Evolutionary conservation across 1,284 basidiomycete species (phyloP).

Genomic region (Microbotryomycetes sp.): DNA sequence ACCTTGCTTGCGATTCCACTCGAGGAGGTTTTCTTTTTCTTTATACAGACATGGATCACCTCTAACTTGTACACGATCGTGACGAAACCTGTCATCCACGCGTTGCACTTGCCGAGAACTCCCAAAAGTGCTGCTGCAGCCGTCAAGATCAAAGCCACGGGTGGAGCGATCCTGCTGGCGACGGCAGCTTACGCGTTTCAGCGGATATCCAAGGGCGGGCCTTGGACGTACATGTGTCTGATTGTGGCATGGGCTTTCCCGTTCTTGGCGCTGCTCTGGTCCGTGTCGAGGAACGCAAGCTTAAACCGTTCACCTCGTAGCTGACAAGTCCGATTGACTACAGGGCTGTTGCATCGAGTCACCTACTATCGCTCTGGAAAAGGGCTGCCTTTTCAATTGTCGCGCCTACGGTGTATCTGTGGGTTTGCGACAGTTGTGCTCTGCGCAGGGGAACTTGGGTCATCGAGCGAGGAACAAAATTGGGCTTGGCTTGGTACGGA

Average conservation of each 20-base stretch:
- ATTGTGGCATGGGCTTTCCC: constrained; percentile 38
- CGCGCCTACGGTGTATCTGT: constrained; percentile 37
- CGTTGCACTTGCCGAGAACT: constrained; percentile 20
- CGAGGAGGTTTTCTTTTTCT: constrained; percentile 41
- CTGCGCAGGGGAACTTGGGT: constrained; percentile 38
- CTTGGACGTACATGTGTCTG: constrained; percentile 34
- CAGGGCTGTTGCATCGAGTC: constrained; percentile 30
- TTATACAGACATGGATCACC: constrained; percentile 41
- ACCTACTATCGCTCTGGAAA: constrained; percentile 22
- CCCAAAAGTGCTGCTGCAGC: constrained; percentile 1
- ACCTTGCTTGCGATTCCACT: constrained; percentile 36
- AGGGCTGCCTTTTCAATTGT: constrained; percentile 26
- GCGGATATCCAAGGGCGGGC: constrained; percentile 22
- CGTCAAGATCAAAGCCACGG: not conserved
- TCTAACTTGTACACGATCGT: constrained; percentile 36
- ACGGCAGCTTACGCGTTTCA: constrained; percentile 24
- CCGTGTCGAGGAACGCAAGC: not conserved
- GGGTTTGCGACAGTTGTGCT: constrained; percentile 37
- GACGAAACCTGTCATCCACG: constrained; percentile 34
- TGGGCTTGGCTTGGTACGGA: constrained; percentile 28
- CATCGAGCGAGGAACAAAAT: constrained; percentile 36
- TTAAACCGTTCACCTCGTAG: no score
- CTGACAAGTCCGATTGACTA: not conserved
- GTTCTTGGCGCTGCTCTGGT: constrained; percentile 36
- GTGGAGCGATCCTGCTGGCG: constrained; percentile 11